phyloP scores from a whole-genome alignment of 73 alveolate genomes.

The Paramecium biaurelia region DNA sequence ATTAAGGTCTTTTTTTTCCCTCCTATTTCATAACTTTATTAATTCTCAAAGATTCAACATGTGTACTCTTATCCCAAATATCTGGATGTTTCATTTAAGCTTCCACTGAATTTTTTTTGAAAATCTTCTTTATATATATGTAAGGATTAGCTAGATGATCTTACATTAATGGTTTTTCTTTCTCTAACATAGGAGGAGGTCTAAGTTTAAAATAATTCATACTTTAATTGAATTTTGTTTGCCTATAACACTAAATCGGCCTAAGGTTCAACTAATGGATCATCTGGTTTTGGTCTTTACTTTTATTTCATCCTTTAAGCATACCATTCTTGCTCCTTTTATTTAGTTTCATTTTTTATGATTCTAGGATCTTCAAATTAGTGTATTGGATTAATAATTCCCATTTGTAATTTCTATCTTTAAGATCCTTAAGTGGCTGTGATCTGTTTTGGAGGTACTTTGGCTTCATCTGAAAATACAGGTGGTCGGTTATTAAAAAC shows the following conservation, averaged over 20 bases:
- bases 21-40: neutral
- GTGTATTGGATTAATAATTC: constrained; percentile 25
- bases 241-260: constrained; percentile 1
- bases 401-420: neutral
- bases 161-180: constrained; percentile 1
- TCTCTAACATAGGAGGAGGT: constrained; percentile 48
- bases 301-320: constrained; percentile 1
- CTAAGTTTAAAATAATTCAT: neutral
- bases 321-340: constrained; percentile 25
- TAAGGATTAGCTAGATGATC: constrained; percentile 36
- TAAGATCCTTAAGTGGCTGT: neutral
- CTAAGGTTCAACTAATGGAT: constrained; percentile 7
- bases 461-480: neutral
- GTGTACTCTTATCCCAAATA: constrained; percentile 54
- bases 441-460: neutral
- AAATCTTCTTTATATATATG: constrained; percentile 28
- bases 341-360: neutral
- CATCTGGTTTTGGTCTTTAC: neutral
- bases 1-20: neutral
- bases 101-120: constrained; percentile 13
- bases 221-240: constrained; percentile 14
- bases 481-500: constrained; percentile 41
- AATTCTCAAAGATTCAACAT: constrained; percentile 9
- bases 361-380: constrained; percentile 35
- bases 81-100: constrained; percentile 26